Evolutionary conservation across 2,329 filamentous ascomycete genomes (phyloP).

Genomic region (Aspergillus awamori): DNA sequence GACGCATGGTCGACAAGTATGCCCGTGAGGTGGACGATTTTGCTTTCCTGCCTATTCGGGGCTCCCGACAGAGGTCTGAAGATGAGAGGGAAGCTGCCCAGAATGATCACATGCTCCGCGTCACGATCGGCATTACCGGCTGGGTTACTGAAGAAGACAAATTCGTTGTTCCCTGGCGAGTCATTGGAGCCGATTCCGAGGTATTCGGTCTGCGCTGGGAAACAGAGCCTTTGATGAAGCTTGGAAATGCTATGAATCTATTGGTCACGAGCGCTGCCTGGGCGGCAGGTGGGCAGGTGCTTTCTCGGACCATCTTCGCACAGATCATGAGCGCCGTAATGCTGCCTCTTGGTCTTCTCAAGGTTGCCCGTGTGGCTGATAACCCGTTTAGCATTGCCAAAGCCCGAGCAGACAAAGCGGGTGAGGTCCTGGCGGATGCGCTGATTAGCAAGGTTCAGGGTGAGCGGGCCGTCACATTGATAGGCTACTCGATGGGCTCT

Average conservation of each 20-base stretch:
- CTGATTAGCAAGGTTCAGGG: slow-evolving; percentile 81
- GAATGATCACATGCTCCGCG: slow-evolving; percentile 69
- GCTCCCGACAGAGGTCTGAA: slow-evolving; percentile 51
- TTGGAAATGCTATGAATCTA: slow-evolving; percentile 76
- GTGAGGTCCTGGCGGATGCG: slow-evolving; percentile 77
- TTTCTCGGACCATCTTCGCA: slow-evolving; percentile 71
- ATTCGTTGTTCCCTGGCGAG: slow-evolving; percentile 75
- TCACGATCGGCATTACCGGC: slow-evolving; percentile 82
- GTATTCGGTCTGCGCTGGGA: slow-evolving; percentile 86
- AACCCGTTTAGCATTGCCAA: slow-evolving; percentile 81
- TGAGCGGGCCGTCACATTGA: slow-evolving; percentile 75
- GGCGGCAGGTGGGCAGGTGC: slow-evolving; percentile 72
- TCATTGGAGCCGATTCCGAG: slow-evolving; percentile 72
- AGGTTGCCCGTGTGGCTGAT: slow-evolving; percentile 70
- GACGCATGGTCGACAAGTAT: slow-evolving; percentile 87
- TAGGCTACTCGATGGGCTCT: slow-evolving; percentile 82
- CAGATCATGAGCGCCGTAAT: slow-evolving; percentile 66
- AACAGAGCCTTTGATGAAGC: slow-evolving; percentile 71
- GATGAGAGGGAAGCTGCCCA: slow-evolving; percentile 44
- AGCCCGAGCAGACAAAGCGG: slow-evolving; percentile 77
- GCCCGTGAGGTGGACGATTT: slow-evolving; percentile 86
- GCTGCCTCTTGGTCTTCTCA: slow-evolving; percentile 69
- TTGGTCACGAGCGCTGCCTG: slow-evolving; percentile 82
- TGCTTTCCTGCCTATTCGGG: slow-evolving; percentile 75
- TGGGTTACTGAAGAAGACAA: slow-evolving; percentile 76